Percentiles rank a stretch among this genome's conserved stretches.
These are phyloP conservation scores for Verticillium alfalfae DNA, from an alignment of 2,329 filamentous ascomycete species.

Conservation along the genomic window DNA sequence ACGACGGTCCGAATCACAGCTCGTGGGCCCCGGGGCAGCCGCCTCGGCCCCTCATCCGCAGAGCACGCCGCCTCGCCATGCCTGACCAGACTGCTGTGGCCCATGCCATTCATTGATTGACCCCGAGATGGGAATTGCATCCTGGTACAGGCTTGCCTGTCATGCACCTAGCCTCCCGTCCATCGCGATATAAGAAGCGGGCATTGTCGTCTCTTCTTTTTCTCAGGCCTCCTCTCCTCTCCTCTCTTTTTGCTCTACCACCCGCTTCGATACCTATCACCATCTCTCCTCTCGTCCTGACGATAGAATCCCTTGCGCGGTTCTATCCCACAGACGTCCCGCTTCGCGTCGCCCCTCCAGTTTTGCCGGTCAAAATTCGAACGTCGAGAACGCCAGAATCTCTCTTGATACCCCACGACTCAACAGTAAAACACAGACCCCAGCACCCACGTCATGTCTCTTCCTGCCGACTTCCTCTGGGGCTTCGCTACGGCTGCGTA, in stretches of 20 bases:
- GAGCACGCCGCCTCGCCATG: not conserved
- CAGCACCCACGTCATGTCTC: slow-evolving; percentile 37
- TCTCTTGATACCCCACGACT: not conserved
- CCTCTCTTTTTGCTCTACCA: slow-evolving; percentile 1
- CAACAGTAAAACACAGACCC: not conserved
- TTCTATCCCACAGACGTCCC: not conserved
- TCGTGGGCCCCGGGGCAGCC: not conserved
- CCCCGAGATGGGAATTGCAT: not conserved
- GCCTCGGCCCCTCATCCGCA: not conserved
- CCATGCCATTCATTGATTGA: not conserved
- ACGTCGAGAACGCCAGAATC: not conserved
- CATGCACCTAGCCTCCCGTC: not conserved
- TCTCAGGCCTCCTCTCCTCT: not conserved
- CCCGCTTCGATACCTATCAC: not conserved
- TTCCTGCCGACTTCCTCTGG: slow-evolving; percentile 70
- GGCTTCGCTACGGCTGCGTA: slow-evolving; percentile 75
- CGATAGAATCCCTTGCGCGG: not conserved
- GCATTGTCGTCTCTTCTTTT: not conserved
- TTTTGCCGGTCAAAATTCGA: not conserved
- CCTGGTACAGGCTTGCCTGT: not conserved
- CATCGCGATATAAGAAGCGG: not conserved
- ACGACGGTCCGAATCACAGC: slow-evolving; percentile 41
- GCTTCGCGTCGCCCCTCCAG: not conserved
- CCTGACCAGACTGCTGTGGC: not conserved
- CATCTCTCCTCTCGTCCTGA: not conserved